phyloP scores from a whole-genome alignment of 208 protist genomes.

The Crithidia fasciculata region DNA sequence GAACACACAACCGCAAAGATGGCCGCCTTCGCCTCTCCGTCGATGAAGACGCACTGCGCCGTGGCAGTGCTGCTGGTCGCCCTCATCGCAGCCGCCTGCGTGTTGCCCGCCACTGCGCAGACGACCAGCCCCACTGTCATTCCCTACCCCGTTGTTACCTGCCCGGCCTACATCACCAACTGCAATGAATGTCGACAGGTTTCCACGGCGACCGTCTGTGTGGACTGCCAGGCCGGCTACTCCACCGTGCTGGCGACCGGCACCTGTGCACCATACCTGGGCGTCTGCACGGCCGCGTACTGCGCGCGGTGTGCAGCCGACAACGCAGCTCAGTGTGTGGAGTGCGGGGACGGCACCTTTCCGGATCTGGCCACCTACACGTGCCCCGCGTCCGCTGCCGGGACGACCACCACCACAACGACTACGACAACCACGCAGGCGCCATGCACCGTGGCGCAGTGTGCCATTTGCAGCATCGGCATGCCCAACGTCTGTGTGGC shows the following conservation, averaged over 20 bases:
- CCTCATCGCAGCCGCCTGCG: not conserved
- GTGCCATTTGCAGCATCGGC: not conserved
- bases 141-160: too few relatives aligned
- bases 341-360: too few relatives aligned
- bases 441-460: not conserved
- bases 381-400: not conserved
- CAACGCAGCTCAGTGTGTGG: too few relatives aligned
- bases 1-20: not conserved
- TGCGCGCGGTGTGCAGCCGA: too few relatives aligned
- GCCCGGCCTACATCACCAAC: too few relatives aligned
- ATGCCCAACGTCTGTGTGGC: constrained; percentile 8
- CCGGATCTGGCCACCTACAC: not conserved
- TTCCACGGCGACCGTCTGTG: too few relatives aligned
- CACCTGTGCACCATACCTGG: too few relatives aligned
- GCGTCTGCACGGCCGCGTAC: too few relatives aligned
- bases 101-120: not conserved
- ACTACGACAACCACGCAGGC: not conserved
- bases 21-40: not conserved
- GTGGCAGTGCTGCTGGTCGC: not conserved
- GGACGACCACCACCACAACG: not conserved
- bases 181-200: too few relatives aligned
- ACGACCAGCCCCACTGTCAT: not conserved
- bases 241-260: too few relatives aligned
- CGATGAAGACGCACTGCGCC: not conserved
- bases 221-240: too few relatives aligned